phyloP scores from a whole-genome alignment of 1,284 basidiomycete genomes.

The Filobasidium uniguttulatum region DNA sequence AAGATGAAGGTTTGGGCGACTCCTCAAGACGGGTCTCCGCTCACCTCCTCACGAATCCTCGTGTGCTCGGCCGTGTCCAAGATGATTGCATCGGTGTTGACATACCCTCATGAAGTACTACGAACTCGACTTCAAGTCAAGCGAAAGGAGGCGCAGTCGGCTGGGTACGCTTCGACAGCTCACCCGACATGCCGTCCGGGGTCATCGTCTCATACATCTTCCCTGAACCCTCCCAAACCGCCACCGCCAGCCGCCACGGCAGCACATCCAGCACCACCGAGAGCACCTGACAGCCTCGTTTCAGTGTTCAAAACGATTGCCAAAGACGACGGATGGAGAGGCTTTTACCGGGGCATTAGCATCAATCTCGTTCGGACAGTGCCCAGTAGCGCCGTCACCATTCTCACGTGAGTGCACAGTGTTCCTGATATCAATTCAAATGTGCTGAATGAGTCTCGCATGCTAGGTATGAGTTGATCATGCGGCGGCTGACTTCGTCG shows the following conservation, averaged over 20 bases:
- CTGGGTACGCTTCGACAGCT: background rate
- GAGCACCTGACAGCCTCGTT: conserved; percentile 38
- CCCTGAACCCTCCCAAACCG: background rate
- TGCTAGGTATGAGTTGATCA: conserved; percentile 12
- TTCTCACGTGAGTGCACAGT: conserved; percentile 59
- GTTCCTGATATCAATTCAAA: background rate
- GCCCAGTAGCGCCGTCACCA: conserved; percentile 82
- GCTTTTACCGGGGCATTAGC: conserved; percentile 76
- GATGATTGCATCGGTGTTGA: conserved; percentile 83
- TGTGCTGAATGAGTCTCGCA: background rate
- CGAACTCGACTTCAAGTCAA: conserved; percentile 75
- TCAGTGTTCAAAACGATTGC: conserved; percentile 60
- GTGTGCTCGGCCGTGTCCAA: conserved; percentile 76
- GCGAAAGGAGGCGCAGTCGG: conserved; percentile 1
- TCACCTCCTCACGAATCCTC: conserved; percentile 59
- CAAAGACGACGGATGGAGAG: conserved; percentile 65
- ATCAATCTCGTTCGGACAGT: conserved; percentile 84
- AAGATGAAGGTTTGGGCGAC: conserved; percentile 62
- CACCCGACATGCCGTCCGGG: too few relatives aligned
- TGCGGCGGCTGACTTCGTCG: conserved; percentile 2
- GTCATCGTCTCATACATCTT: background rate
- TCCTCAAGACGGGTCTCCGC: conserved; percentile 42
- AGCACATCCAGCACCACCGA: background rate
- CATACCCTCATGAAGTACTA: conserved; percentile 91
- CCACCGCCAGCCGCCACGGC: background rate